Evolutionary conservation across 306 rosid genomes (phyloP), one percentile per base, ranked within the genome.

Genomic region (Citrullus mucosospermus): DNA sequence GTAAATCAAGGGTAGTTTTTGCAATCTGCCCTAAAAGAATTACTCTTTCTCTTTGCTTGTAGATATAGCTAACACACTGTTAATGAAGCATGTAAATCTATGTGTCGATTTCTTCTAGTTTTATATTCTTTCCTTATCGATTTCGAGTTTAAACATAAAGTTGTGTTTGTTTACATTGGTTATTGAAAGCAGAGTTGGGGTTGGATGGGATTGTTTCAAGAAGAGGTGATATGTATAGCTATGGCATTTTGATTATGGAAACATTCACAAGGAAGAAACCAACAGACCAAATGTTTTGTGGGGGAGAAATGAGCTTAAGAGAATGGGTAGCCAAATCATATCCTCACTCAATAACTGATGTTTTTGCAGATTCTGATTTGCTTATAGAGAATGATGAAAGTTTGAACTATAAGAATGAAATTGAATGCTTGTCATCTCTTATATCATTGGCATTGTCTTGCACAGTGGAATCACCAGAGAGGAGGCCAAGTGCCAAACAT

Each of bases 191-290:
- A 81, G 81, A 77, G 81, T 77, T 77, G 14, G 90, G 90, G 54
- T 50, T 61, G 5, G 77, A 76, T 81, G 88, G 87, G 22, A 34
- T 65, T 20, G 81, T 88, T 34, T 85, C 89, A 1, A 51, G 70
- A 25, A 80, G 75, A 70, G 81, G 86, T 54, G 89, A 88, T 78
- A 84, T 78, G 0, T 85, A 85, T 14, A 83, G 91, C 53, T 88
- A 74, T 48, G 88, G 89, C 3, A 39, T 85, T 65, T 6, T 88
- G 59, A 7, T 85, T 4, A 82, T 82, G 89, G 89, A 88, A 84
- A 80, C 79, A 34, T 79, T 84, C 43, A 85, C 88, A 60, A 82
- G 76, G 41, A 85, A 83, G 76, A 85, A 75, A 77, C 89, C 89
- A 12, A 76, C 78, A 2, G 81, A 85, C 76, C 81, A 84, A 34